These are phyloP conservation scores for Solanum virginianum DNA, from an alignment of 257 asterid genomes.

Conservation along the genomic window DNA sequence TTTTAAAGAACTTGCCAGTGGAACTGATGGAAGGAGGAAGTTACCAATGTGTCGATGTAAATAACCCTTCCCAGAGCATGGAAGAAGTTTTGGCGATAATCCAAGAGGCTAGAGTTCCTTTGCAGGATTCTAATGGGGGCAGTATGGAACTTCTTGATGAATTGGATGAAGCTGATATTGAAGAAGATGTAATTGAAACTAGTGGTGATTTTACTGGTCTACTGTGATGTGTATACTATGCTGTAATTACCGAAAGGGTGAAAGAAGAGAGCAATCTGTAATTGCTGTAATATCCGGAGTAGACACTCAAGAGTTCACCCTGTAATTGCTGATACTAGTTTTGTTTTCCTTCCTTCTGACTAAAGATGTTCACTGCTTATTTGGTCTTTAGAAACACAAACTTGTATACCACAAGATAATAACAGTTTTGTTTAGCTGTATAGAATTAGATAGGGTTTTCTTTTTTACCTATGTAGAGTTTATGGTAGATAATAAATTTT, in stretches of 20 bases:
- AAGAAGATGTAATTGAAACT: slow-evolving; percentile 12
- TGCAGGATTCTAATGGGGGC: slow-evolving; percentile 4
- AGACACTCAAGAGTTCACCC: not conserved
- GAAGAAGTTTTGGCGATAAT: slow-evolving; percentile 24
- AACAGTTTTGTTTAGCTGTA: not conserved
- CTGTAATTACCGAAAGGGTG: not conserved
- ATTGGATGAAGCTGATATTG: slow-evolving; percentile 21
- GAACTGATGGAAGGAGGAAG: slow-evolving; percentile 24
- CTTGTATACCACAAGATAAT: not conserved
- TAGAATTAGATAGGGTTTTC: not conserved
- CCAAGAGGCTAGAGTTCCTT: slow-evolving; percentile 16
- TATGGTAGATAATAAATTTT: not conserved
- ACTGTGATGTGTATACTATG: slow-evolving; percentile 1
- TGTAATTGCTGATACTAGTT: not conserved
- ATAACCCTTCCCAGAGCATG: slow-evolving; percentile 25
- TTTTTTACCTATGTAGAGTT: not conserved
- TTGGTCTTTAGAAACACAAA: not conserved
- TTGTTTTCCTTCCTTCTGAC: not conserved
- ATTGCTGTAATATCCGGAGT: not conserved
- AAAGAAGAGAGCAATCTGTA: not conserved
- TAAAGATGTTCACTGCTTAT: not conserved
- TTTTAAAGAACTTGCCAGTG: slow-evolving; percentile 22
- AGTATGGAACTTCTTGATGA: slow-evolving; percentile 30
- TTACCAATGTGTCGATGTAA: slow-evolving; percentile 14
- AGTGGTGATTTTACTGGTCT: slow-evolving; percentile 24